Base-by-base conservation (phyloP, 2,329 filamentous ascomycete genomes). In the Reticulascus tulasneorum region DNA sequence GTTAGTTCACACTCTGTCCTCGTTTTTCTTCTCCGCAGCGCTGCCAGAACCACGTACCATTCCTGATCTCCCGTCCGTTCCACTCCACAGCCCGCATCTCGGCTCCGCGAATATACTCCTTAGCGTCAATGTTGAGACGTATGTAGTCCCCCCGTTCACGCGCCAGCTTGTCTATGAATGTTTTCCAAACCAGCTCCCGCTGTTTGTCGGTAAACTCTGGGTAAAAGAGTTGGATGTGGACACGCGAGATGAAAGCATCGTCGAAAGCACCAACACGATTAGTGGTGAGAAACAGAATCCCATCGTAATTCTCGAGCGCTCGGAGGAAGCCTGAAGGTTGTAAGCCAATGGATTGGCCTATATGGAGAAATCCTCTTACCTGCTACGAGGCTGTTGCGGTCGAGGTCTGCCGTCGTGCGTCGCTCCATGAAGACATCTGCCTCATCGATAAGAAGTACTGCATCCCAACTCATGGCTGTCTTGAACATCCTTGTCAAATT, bases 201-300 rank as follows among this genome's bases (percentile, higher is more conserved):
- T 54, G 41, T 0, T 51, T 44, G 5, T 57, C 51, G 3, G 45
- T 46, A 10, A 59, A 55, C 7, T 54, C 47, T 0, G 42, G 35
- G 11, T 57, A 58, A 29, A 52, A 48, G 0, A 58, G 27, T 21
- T 56, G 44, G 4, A 60, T 27, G 9, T 60, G 55, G 1, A 58
- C 46, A 2, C 55, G 50, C 0, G 56, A 59, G 4, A 54, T 50
- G 31, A 59, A 56, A 1, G 56, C 56, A 3, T 58, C 54, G 12
- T 58, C 55, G 15, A 59, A 58, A 0, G 46, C 36, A 0, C 50
- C 55, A 0, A 56, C 49, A 2, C 54, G 33, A 24, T 59, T 60
- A 0, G 55, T 54, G 0, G 50, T 52, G 2, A 61, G 38, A 15
- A 61, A 59, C 0, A 59, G 17, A 7, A 60, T 58, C 2, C 57